Base-by-base conservation (phyloP, 176 grass and related monocot species). In the Panicum miliaceum region DNA sequence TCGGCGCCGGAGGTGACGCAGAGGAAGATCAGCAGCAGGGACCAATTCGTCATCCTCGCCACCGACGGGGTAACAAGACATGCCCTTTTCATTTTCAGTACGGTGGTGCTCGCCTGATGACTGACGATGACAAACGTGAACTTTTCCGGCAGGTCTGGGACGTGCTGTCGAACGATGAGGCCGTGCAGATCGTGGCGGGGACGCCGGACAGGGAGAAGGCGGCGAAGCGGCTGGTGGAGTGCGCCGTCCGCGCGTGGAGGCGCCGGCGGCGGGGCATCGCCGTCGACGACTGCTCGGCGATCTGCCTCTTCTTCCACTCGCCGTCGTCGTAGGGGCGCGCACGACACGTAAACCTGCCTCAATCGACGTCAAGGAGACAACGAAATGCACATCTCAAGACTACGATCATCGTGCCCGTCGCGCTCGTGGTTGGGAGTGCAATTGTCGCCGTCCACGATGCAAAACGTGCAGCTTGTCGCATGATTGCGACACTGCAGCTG, bases 231-330 rank as follows among this genome's bases (percentile, higher is more conserved):
- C 88, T 99, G 3, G 93, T 96, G 58, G 88, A 96, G 78, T 91
- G 90, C 70, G 97, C 97, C 5, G 71, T 88, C 57, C 84, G 84
- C 4, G 88, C 81, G 1, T 99, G 97, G 97, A 73, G 84, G 84
- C 79, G 71, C 46, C 94, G 83, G 80, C 92, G 91, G 36, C 92
- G 27, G 32, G 84, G 86, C 59, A 88, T 94, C 71, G 97, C 97
- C 41, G 82, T 91, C 25, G 97, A 99, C 63, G 97, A 99, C 85
- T 99, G 97, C 86, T 99, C 93, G 22, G 97, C 97, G 15, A 54
- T 99, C 42, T 99, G 97, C 84, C 90, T 99, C 80, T 96, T 96
- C 86, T 84, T 99, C 54, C 64, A 92, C 82, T 88, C 93, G 42
- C 64, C 34, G 76, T 71, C 86, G 2, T 72, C 72, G 1, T 80